These are phyloP conservation scores for Antitrichia curtipendula DNA, from an alignment of 225 moss, liverwort and hornwort genomes.

Conservation along the genomic window DNA sequence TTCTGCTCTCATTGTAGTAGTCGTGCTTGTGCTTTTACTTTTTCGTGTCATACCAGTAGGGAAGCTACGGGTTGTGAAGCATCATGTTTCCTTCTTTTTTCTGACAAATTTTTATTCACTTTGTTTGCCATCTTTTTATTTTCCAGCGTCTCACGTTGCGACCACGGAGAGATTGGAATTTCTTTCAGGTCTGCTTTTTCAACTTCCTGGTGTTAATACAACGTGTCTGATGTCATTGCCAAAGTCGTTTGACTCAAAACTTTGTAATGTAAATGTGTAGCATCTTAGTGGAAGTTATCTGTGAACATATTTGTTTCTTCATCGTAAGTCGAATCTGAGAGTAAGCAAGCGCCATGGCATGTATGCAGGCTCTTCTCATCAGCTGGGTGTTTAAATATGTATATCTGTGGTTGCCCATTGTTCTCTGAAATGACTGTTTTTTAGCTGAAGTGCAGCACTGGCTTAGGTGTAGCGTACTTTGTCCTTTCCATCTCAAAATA, in stretches of 20 bases:
- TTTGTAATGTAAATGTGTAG: neutral
- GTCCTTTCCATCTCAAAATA: neutral
- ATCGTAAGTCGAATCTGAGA: neutral
- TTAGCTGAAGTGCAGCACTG: neutral
- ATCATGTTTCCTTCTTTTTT: neutral
- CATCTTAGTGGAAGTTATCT: neutral
- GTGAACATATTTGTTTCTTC: neutral
- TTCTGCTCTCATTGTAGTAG: neutral
- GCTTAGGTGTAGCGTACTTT: neutral
- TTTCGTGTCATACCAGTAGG: neutral
- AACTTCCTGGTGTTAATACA: neutral
- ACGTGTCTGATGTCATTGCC: neutral
- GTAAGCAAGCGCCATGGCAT: neutral
- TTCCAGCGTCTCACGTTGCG: constrained; percentile 56
- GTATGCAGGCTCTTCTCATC: neutral
- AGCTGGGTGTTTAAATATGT: neutral
- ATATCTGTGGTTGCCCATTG: neutral
- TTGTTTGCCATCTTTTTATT: neutral
- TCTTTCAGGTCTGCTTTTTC: constrained; percentile 34
- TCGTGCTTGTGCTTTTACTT: neutral
- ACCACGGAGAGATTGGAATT: constrained; percentile 61
- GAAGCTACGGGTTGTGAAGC: neutral
- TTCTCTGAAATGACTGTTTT: neutral
- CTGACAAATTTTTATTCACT: neutral
- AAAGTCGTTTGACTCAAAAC: neutral